Conservation (phyloP, 306 rosid genomes). For the Dryas octopetala region DNA sequence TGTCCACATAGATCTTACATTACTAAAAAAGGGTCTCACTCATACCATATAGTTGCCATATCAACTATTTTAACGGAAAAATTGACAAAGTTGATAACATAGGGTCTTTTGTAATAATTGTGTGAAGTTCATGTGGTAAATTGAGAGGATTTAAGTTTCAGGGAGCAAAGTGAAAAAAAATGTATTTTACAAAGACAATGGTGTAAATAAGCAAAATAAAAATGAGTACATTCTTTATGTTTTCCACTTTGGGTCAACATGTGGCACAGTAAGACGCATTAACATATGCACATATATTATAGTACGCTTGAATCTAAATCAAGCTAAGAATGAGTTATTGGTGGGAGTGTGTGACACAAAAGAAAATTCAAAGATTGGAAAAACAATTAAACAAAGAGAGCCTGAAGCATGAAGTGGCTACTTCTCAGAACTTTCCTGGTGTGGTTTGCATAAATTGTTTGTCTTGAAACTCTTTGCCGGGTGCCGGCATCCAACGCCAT, state of each 20-base stretch:
- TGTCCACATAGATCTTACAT: too few relatives aligned
- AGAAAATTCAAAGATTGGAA: not conserved
- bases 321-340: not conserved
- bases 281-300: not conserved
- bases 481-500: constrained; percentile 15
- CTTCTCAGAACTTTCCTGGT: constrained; percentile 20
- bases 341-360: not conserved
- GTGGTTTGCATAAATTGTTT: not conserved
- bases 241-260: not conserved
- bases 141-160: too few relatives aligned
- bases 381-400: constrained; percentile 2
- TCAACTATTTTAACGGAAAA: too few relatives aligned
- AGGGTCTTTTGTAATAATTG: too few relatives aligned
- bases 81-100: too few relatives aligned
- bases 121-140: too few relatives aligned
- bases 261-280: not conserved
- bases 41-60: too few relatives aligned
- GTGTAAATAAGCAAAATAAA: too few relatives aligned
- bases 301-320: constrained; percentile 2
- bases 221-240: not conserved
- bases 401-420: not conserved
- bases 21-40: too few relatives aligned
- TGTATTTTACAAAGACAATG: too few relatives aligned
- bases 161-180: too few relatives aligned
- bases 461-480: not conserved